Base-by-base conservation (phyloP, 345 rosid species). In the Gossypioides kirkii region DNA sequence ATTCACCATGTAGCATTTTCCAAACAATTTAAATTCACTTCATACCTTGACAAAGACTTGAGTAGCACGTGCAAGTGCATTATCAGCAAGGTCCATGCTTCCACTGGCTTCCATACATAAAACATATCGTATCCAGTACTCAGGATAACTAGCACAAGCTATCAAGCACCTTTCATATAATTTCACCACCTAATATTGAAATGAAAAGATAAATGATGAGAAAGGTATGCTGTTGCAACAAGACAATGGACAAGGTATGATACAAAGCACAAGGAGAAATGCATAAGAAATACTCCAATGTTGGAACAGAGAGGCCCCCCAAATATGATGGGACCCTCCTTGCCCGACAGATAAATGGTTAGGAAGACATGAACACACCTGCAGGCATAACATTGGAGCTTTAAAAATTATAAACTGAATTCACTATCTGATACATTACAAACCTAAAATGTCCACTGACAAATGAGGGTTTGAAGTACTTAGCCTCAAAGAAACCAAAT, bases 41-140 rank as follows among this genome's bases (percentile, higher is more conserved):
- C 74, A 70, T 86, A 96, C 99, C 99, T 96, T 96, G 72, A 96
- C 99, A 79, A 93, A 96, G 56, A 90, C 93, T 81, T 96, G 93
- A 50, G 97, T 88, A 76, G 99, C 96, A 79, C 99, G 95, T 78
- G 85, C 77, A 76, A 96, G 95, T 10, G 94, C 96, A 77, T 93
- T 93, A 69, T 91, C 86, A 16, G 92, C 97, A 82, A 93, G 91
- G 79, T 96, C 99, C 89, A 80, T 77, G 66, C 89, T 93, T 78
- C 91, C 93, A 81, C 82, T 84, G 64, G 81, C 83, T 84, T 88
- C 86, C 99, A 93, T 90, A 84, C 91, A 82, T 82, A 90, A 80
- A 69, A 89, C 81, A 81, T 96, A 96, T 8, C 98, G 87, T 65
- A 90, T 86, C 99, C 99, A 96, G 75, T 90, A 93, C 68, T 90